Percentiles rank a stretch among this genome's conserved stretches.
Evolutionary conservation across 352 stramenopile genomes (phyloP).

Genomic region (Globisporangium rhizosaccharum): DNA sequence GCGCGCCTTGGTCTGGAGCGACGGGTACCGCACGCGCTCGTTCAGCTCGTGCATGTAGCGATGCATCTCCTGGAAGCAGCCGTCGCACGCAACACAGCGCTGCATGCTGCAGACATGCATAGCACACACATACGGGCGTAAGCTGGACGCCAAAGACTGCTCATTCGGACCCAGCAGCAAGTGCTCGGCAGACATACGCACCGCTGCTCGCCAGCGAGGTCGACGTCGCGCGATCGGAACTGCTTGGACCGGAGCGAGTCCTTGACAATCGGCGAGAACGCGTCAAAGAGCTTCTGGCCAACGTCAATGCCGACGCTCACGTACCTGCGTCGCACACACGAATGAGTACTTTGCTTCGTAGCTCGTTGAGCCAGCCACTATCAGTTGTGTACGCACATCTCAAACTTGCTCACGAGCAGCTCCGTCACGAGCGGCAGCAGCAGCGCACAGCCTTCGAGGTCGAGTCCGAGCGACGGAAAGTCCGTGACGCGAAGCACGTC

Average conservation of each 20-base stretch:
- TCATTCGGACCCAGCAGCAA: neutral
- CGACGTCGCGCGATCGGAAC: constrained; percentile 50
- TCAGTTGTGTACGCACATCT: constrained; percentile 30
- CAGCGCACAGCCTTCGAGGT: constrained; percentile 68
- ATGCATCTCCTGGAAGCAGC: constrained; percentile 66
- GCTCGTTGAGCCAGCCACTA: neutral
- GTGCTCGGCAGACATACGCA: constrained; percentile 12
- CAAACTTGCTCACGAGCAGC: constrained; percentile 59
- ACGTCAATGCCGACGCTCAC: constrained; percentile 48
- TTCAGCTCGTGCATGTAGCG: constrained; percentile 32
- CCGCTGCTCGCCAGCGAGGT: constrained; percentile 72
- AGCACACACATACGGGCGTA: neutral
- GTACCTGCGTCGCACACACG: constrained; percentile 26
- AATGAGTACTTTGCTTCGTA: neutral
- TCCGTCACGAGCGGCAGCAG: constrained; percentile 77
- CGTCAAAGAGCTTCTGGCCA: constrained; percentile 59
- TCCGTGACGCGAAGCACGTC: constrained; percentile 68
- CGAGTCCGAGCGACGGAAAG: constrained; percentile 50
- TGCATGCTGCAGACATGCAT: constrained; percentile 26
- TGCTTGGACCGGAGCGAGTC: constrained; percentile 44
- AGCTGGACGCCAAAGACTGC: neutral
- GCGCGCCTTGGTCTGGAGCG: constrained; percentile 42
- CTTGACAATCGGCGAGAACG: constrained; percentile 72
- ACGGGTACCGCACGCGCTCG: constrained; percentile 22
- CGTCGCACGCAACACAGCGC: constrained; percentile 56